Base-by-base conservation (phyloP, 2,329 filamentous ascomycete genomes). In the Alternaria burnsii region DNA sequence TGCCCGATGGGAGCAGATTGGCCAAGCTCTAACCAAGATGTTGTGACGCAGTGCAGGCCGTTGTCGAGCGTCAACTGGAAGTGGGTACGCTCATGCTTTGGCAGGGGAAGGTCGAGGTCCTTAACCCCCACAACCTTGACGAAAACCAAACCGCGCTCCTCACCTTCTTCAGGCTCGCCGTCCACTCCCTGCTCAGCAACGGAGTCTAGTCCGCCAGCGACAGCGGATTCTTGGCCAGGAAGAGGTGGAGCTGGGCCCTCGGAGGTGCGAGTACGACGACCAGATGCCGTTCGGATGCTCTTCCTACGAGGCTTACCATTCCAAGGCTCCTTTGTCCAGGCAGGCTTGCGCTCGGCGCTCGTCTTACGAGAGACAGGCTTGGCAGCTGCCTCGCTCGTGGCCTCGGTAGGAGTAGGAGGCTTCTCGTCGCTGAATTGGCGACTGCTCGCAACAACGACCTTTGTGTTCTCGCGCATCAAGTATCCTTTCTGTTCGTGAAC, bases 51-150 rank as follows among this genome's bases (percentile, higher is more conserved):
- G 78, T 99, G 95, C 1, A 99, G 88, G 26, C 95, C 95, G 67
- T 99, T 99, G 79, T 99, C 95, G n/a, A 99, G 86, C 0, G 95
- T 99, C 11, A 99, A 86, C 71, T 94, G 94, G 82, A 99, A 99
- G 86, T 92, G 95, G 3, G 92, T 92, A 55, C 92, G 89, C 80
- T 85, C 86, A 95, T 93, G 94, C 81, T 90, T 91, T 32, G 95
- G 94, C 56, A 99, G 83, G 22, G 95, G 94, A 43, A 98, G 84
- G 74, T 97, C 94, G 38, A 99, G 85, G 71, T 98, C 94, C 78
- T 98, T 98, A 66, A 98, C 93, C 44, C 94, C 94, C 78, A 98
- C 91, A n/a, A 99, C 95, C 83, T 99, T 99, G 68, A 99, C 94
- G 72, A 99, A 99, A 2, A 99, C 85, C 62, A 95, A 86, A 10